phyloP scores from a whole-genome alignment of 306 rosid species.

The Castanea crenata region DNA sequence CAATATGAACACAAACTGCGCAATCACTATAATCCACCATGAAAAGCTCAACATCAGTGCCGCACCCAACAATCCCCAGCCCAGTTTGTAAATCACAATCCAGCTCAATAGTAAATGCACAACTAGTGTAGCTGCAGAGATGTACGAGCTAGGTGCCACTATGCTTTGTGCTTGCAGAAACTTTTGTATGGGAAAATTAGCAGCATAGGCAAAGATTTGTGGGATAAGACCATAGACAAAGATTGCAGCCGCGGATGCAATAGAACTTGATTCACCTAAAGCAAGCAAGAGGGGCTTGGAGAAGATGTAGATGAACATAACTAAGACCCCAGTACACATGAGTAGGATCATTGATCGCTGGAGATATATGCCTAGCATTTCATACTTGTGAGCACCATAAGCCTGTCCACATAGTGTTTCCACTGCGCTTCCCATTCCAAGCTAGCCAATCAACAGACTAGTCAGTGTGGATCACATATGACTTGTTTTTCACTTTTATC shows the following conservation, averaged over 20 bases:
- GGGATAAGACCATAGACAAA: constrained; percentile 57
- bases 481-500: neutral
- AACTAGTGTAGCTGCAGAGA: constrained; percentile 27
- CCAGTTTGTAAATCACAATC: constrained; percentile 34
- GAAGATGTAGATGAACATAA: constrained; percentile 38
- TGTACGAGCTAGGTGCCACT: constrained; percentile 42
- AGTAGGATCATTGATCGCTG: constrained; percentile 47
- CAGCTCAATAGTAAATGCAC: constrained; percentile 36
- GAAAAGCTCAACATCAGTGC: constrained; percentile 41
- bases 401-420: constrained; percentile 73
- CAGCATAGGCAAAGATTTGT: constrained; percentile 54
- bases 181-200: constrained; percentile 53
- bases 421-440: constrained; percentile 67
- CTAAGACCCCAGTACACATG: constrained; percentile 31
- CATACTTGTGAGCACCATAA: constrained; percentile 45
- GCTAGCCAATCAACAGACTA: constrained; percentile 15
- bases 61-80: constrained; percentile 42
- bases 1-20: constrained; percentile 41
- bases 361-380: constrained; percentile 47
- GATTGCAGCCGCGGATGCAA: constrained; percentile 30
- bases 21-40: constrained; percentile 57
- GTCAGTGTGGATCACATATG: too few relatives aligned
- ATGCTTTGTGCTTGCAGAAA: constrained; percentile 64
- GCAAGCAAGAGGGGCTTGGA: constrained; percentile 28
- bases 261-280: constrained; percentile 36